Evolutionary conservation across 495 filamentous ascomycete species (phyloP).

Genomic region (Aspergillus nidulans): DNA sequence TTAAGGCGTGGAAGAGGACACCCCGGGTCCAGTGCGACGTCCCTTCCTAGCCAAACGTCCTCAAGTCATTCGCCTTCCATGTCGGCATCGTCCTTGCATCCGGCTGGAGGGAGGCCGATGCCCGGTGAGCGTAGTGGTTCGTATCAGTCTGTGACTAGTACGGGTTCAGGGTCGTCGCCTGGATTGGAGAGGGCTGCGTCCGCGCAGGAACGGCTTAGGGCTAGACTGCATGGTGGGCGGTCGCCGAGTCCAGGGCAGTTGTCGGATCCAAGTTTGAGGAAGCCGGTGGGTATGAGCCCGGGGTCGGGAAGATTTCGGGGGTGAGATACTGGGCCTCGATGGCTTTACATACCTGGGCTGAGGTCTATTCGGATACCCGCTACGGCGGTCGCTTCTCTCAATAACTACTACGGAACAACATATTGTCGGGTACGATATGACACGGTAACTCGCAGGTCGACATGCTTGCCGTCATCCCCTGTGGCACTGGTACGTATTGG

Average conservation of each 20-base stretch:
- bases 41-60: conserved; percentile 15
- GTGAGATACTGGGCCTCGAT: conserved; percentile 26
- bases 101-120: conserved; percentile 50
- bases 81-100: conserved; percentile 29
- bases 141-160: conserved; percentile 47
- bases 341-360: background rate
- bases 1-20: conserved; percentile 45
- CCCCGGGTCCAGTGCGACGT: conserved; percentile 10
- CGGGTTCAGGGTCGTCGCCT: conserved; percentile 31
- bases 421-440: background rate
- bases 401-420: background rate
- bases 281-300: conserved; percentile 30
- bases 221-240: conserved; percentile 55
- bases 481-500: background rate
- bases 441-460: background rate
- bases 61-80: conserved; percentile 3
- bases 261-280: conserved; percentile 30
- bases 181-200: conserved; percentile 47
- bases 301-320: conserved; percentile 10
- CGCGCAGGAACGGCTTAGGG: conserved; percentile 66
- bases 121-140: conserved; percentile 70
- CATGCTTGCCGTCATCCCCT: background rate
- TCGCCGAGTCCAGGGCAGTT: conserved; percentile 34
- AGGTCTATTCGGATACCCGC: background rate
- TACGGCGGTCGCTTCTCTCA: background rate